A percentile compares a stretch with the other conserved stretches of the same genome.
phyloP scores from a whole-genome alignment of 768 basidiomycete genomes.

The Lentinula edodes region DNA sequence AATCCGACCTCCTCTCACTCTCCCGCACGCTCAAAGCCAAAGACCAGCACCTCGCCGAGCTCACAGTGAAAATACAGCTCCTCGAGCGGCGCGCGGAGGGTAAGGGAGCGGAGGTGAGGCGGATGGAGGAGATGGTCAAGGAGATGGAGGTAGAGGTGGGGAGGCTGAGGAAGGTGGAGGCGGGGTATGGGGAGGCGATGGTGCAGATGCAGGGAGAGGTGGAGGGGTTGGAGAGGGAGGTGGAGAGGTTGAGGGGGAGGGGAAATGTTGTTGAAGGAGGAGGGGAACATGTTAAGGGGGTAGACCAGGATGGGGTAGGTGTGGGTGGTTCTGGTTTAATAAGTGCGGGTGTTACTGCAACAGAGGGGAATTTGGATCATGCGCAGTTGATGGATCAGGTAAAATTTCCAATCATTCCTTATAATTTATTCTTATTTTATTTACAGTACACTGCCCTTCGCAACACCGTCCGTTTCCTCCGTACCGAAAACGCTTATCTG shows the following conservation, averaged over 20 bases:
- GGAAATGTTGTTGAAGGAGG: background rate
- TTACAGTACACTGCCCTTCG: conserved; percentile 86
- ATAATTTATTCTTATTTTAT: conserved; percentile 7
- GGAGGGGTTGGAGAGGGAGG: conserved; percentile 84
- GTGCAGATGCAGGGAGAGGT: conserved; percentile 89
- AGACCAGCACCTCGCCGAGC: conserved; percentile 88
- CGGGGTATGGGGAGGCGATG: conserved; percentile 88
- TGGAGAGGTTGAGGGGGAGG: conserved; percentile 65
- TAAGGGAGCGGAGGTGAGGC: conserved; percentile 85
- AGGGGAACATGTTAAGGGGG: background rate
- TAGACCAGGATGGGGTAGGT: background rate
- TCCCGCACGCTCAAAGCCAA: conserved; percentile 79
- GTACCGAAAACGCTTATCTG: conserved; percentile 89
- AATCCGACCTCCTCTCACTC: conserved; percentile 87
- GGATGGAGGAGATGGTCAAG: conserved; percentile 77
- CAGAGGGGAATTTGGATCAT: conserved; percentile 82
- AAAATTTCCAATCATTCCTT: conserved; percentile 10
- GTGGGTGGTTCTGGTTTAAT: background rate
- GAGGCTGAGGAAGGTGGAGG: conserved; percentile 83
- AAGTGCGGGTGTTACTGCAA: conserved; percentile 27
- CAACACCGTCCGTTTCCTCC: conserved; percentile 86
- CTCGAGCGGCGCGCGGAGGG: conserved; percentile 92
- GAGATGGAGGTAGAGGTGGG: conserved; percentile 78
- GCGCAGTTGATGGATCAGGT: conserved; percentile 88
- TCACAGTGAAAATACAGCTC: conserved; percentile 86